Conservation (phyloP, 2,329 filamentous ascomycete genomes). For the Coniochaeta sp. region DNA sequence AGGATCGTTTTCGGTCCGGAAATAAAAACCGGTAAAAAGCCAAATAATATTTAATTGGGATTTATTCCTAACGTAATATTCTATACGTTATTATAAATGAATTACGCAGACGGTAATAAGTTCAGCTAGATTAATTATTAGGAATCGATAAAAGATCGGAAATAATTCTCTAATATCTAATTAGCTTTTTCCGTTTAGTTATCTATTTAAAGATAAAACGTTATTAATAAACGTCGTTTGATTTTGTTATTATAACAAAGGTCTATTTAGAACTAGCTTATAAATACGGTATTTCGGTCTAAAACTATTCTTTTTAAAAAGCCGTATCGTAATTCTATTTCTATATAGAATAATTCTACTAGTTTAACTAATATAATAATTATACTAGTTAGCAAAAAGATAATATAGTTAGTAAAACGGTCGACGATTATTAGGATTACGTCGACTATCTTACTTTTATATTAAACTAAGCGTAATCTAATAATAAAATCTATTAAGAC, state of each 20-base stretch:
- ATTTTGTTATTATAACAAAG: neutral
- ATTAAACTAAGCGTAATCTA: neutral
- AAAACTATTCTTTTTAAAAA: neutral
- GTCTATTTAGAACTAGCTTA: no score
- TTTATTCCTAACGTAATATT: neutral
- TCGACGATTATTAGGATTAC: neutral
- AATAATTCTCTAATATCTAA: constrained; percentile 6
- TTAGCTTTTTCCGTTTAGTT: constrained; percentile 7
- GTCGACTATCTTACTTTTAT: neutral
- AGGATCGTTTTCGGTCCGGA: neutral
- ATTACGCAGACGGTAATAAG: neutral
- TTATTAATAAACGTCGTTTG: constrained; percentile 3
- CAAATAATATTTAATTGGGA: neutral
- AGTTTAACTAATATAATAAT: neutral
- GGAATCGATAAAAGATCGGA: constrained; percentile 4
- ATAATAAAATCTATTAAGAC: neutral
- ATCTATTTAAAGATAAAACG: constrained; percentile 6
- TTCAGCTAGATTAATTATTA: neutral
- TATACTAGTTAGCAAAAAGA: neutral
- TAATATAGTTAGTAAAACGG: neutral
- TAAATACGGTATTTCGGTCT: no score
- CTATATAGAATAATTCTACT: neutral
- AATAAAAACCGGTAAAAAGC: neutral
- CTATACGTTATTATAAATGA: neutral
- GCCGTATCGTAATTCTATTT: neutral